Conservation (phyloP, 1,284 basidiomycete genomes). For the Moniliophthora roreri region DNA sequence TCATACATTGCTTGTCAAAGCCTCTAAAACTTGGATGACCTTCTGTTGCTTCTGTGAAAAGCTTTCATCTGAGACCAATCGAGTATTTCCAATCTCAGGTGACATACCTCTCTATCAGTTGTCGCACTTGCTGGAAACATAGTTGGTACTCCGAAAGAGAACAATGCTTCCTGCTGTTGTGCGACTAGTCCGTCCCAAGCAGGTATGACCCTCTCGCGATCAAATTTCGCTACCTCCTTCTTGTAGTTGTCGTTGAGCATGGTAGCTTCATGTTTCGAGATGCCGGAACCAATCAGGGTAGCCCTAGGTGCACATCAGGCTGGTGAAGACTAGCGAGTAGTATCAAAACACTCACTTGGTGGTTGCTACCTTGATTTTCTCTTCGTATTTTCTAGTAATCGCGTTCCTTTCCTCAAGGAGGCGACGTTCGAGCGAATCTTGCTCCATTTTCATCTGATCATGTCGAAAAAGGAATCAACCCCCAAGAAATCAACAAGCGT, state of each 20-base stretch:
- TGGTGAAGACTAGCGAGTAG: constrained; percentile 1
- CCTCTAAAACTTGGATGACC: constrained; percentile 36
- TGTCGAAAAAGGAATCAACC: constrained; percentile 11
- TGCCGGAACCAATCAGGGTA: constrained; percentile 55
- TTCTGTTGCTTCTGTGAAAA: constrained; percentile 41
- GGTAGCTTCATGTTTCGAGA: constrained; percentile 73
- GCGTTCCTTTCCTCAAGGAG: constrained; percentile 63
- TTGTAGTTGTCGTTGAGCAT: constrained; percentile 61
- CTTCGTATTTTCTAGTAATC: constrained; percentile 63
- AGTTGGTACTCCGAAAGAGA: constrained; percentile 59
- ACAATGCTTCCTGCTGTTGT: constrained; percentile 65
- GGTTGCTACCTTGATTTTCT: constrained; percentile 63
- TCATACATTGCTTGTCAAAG: constrained; percentile 14
- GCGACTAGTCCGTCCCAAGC: constrained; percentile 74
- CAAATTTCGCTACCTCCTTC: constrained; percentile 64
- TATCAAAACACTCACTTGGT: constrained; percentile 50
- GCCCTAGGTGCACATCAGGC: constrained; percentile 41
- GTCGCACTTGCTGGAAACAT: constrained; percentile 60
- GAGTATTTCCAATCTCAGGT: constrained; percentile 11
- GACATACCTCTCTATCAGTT: constrained; percentile 60
- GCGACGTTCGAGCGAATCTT: constrained; percentile 61
- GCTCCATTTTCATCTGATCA: constrained; percentile 56
- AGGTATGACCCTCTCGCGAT: constrained; percentile 58
- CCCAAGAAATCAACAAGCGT: not conserved
- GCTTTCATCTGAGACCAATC: not conserved